Evolutionary conservation across 345 rosid genomes (phyloP), one percentile per base, ranked within the genome.

Genomic region (Acer saccharum): DNA sequence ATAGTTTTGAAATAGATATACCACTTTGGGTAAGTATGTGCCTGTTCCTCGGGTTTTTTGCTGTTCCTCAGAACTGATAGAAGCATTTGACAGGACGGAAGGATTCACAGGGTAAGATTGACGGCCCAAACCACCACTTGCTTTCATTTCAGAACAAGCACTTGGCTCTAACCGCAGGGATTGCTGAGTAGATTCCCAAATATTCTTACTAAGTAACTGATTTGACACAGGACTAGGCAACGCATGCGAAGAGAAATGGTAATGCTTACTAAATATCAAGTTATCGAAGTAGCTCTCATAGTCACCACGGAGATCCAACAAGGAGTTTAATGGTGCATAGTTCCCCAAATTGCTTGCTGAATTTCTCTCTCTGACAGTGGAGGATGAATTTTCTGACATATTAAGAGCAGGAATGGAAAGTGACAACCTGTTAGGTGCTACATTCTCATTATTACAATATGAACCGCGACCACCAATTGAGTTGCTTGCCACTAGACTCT

Each of bases 1-100:
- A 21, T 27, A 68, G 16, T 12, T 17, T 48, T 43, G 23, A 43
- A 13, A 25, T 21, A 48, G 12, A 77, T 54, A 67, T 83, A 83
- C 86, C 83, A 76, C 13, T 62, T 78, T 85, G 61, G 84, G 82
- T 39, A 80, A 69, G 61, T 78, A 83, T 17, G 83, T 78, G 75
- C 84, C 82, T 55, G 64, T 78, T 81, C 84, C 86, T 65, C 76
- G 68, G 25, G 48, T 43, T 21, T 60, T 69, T 27, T 7, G 68
- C 74, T 76, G 77, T 27, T 81, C 81, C 52, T 62, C 81, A 44
- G 39, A 66, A 68, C 57, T 57, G 2, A 50, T 44, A 67, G 61
- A 71, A 57, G 44, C 27, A 60, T 67, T 35, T 16, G 63, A 55
- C 44, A 58, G 65, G 17, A 48, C 16, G 11, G 25, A 20, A 64